Conservation (phyloP, 108 stramenopile genomes). For the Cylindrotheca fusiformis region DNA sequence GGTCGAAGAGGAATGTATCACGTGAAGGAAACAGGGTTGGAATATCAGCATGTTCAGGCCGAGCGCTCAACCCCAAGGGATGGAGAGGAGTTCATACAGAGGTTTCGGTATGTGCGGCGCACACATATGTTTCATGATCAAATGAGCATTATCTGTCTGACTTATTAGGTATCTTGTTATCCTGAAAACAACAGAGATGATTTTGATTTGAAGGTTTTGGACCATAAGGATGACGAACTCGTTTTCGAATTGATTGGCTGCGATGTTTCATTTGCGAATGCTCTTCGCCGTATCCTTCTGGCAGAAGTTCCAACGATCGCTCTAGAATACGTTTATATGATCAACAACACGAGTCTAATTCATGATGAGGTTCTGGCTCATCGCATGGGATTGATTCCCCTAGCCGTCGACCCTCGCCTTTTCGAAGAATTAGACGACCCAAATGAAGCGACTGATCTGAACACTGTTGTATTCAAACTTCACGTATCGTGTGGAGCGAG, state of each 20-base stretch:
- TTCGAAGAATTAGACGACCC: conserved; percentile 65
- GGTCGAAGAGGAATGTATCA: conserved; percentile 47
- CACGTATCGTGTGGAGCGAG: conserved; percentile 60
- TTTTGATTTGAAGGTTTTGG: conserved; percentile 58
- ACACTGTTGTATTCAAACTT: conserved; percentile 90
- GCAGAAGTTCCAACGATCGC: conserved; percentile 93
- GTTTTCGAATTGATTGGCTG: conserved; percentile 88
- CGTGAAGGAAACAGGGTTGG: conserved; percentile 66
- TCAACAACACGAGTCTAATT: conserved; percentile 87
- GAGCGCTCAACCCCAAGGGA: conserved; percentile 41
- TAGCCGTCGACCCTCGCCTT: conserved; percentile 74
- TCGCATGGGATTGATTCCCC: conserved; percentile 91
- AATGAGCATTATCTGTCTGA: no score
- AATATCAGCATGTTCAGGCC: conserved; percentile 53
- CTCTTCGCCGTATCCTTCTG: conserved; percentile 93
- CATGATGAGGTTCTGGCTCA: conserved; percentile 97
- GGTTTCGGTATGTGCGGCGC: conserved; percentile 37
- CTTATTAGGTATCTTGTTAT: no score
- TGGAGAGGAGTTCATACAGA: conserved; percentile 53
- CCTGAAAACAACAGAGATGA: conserved; percentile 27
- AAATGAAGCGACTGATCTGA: conserved; percentile 80
- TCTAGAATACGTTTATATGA: conserved; percentile 91
- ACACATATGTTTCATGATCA: background rate
- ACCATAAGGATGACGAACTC: conserved; percentile 61
- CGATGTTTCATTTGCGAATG: conserved; percentile 94